These are phyloP conservation scores for Stephania japonica DNA, from an alignment of 164 flowering plant species.

Conservation along the genomic window DNA sequence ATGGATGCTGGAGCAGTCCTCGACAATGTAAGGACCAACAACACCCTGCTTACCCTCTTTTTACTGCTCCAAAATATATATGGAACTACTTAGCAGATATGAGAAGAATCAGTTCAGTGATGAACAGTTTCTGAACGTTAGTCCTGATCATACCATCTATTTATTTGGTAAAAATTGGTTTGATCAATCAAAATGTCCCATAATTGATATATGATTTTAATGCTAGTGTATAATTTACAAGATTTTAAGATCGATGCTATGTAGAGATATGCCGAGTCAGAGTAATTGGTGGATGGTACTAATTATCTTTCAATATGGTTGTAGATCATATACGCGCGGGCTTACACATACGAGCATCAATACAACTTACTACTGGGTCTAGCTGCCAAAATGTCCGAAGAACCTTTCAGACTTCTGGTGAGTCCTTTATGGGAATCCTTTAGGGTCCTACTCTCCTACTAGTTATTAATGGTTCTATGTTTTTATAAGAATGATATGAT, in stretches of 20 bases:
- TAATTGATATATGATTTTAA: not conserved
- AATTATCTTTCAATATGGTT: no score
- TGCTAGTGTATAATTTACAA: no score
- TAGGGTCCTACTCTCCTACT: not conserved
- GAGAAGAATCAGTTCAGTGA: not conserved
- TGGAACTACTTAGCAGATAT: not conserved
- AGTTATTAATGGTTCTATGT: not conserved
- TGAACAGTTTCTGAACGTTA: not conserved
- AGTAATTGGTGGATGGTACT: no score
- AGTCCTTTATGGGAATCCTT: slow-evolving; percentile 12
- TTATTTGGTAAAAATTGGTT: not conserved
- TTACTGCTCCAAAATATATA: not conserved
- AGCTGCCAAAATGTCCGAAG: slow-evolving; percentile 97
- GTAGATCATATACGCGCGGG: slow-evolving; percentile 38
- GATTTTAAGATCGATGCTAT: no score
- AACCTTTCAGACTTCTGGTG: slow-evolving; percentile 92
- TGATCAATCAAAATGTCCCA: not conserved
- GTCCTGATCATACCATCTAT: not conserved
- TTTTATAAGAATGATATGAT: no score
- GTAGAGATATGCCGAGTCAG: no score
- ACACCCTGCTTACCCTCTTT: not conserved
- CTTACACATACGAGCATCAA: slow-evolving; percentile 98
- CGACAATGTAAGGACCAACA: slow-evolving; percentile 62
- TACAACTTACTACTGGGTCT: slow-evolving; percentile 88
- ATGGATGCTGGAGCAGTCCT: slow-evolving; percentile 98